Evolutionary conservation across 768 basidiomycete species (phyloP).

Genomic region (Lactarius evosmus): DNA sequence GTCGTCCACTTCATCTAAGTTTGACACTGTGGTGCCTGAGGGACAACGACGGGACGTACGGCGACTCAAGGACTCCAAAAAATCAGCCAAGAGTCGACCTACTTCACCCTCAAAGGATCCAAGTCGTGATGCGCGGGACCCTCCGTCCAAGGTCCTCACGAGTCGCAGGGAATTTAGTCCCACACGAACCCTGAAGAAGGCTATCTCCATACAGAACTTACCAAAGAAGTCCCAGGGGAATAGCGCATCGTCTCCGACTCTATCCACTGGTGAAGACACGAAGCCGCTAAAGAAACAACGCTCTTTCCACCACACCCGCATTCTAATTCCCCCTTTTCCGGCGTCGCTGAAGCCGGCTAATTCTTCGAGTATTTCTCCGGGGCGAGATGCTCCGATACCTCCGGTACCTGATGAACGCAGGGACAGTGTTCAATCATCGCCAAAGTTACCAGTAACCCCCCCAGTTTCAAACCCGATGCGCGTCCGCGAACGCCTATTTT

Average conservation of each 20-base stretch:
- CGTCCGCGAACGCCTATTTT: constrained; percentile 59
- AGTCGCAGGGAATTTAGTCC: constrained; percentile 26
- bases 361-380: constrained; percentile 23
- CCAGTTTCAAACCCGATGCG: constrained; percentile 28
- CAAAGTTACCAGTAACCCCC: constrained; percentile 16
- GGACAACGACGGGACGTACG: constrained; percentile 3
- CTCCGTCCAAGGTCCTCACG: not conserved
- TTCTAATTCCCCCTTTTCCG: constrained; percentile 52
- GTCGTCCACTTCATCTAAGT: constrained; percentile 21
- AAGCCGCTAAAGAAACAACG: constrained; percentile 50
- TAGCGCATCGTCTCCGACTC: constrained; percentile 32
- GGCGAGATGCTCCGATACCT: constrained; percentile 15
- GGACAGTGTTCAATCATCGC: constrained; percentile 22
- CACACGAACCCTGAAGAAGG: constrained; percentile 46
- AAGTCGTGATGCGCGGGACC: constrained; percentile 5
- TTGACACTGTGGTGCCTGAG: constrained; percentile 11
- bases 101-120: constrained; percentile 14
- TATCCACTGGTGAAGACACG: constrained; percentile 34
- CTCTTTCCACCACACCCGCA: constrained; percentile 58
- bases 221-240: constrained; percentile 30
- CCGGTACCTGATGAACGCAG: constrained; percentile 22
- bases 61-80: constrained; percentile 21
- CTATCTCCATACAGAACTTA: constrained; percentile 56
- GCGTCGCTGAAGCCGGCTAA: constrained; percentile 32
- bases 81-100: constrained; percentile 14